Percentiles rank a stretch among this genome's conserved stretches.
Conservation (phyloP, 2,329 filamentous ascomycete species). For the Scorias spongiosa region DNA sequence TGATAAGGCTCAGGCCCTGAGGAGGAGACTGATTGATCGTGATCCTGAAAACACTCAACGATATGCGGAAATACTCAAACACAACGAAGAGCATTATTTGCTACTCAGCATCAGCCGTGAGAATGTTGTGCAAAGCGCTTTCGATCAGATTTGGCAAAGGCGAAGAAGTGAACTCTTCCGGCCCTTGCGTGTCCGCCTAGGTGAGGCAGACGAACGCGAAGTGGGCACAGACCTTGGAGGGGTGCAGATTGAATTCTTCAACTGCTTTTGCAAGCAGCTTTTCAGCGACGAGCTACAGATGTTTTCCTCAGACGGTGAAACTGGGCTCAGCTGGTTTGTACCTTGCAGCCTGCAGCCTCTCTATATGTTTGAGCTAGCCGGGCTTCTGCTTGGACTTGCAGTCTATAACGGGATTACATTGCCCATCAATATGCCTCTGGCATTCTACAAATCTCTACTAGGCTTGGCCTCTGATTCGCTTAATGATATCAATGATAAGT, state of each 20-base stretch:
- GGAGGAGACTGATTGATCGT: not conserved
- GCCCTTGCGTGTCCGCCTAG: conserved; percentile 77
- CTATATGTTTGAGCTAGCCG: conserved; percentile 83
- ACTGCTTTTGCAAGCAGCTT: conserved; percentile 64
- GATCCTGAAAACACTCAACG: not conserved
- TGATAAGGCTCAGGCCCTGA: not conserved
- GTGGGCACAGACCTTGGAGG: conserved; percentile 87
- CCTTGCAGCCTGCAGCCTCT: conserved; percentile 66
- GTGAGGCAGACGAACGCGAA: conserved; percentile 59
- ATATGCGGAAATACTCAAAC: conserved; percentile 11
- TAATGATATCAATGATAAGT: conserved; percentile 70
- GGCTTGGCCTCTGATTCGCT: conserved; percentile 43
- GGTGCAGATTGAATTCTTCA: conserved; percentile 93
- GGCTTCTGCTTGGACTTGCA: conserved; percentile 74
- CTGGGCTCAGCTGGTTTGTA: conserved; percentile 75
- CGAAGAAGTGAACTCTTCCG: conserved; percentile 68
- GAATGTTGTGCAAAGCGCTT: conserved; percentile 29
- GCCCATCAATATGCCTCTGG: conserved; percentile 74
- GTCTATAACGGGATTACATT: conserved; percentile 87
- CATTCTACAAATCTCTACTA: conserved; percentile 68
- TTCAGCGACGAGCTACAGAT: conserved; percentile 58
- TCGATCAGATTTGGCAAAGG: conserved; percentile 80
- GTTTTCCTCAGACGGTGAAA: conserved; percentile 64
- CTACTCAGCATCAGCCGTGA: conserved; percentile 29
- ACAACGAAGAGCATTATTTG: conserved; percentile 25